Conservation (phyloP, 495 filamentous ascomycete genomes). For the Penicillium diatomitis region DNA sequence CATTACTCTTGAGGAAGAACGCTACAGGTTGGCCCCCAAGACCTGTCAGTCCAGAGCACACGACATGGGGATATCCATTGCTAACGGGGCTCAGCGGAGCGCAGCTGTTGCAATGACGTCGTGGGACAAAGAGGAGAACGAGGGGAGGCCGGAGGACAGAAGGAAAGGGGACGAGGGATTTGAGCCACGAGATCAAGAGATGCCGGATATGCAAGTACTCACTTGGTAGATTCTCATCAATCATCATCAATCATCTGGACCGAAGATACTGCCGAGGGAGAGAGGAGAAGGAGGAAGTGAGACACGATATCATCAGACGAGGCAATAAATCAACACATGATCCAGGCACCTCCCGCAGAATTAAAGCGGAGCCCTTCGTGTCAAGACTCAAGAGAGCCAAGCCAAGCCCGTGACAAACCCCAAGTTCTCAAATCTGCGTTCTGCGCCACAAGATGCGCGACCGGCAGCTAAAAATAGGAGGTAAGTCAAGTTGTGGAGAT, state of each 20-base stretch:
- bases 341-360: neutral
- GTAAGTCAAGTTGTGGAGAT: neutral
- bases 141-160: neutral
- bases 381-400: neutral
- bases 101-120: conserved; percentile 17
- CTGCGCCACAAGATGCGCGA: conserved; percentile 16
- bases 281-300: neutral
- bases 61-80: too few relatives aligned
- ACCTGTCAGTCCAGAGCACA: too few relatives aligned
- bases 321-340: too few relatives aligned
- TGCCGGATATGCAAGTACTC: conserved; percentile 11
- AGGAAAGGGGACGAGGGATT: neutral
- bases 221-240: conserved; percentile 93
- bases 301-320: too few relatives aligned
- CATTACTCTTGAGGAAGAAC: conserved; percentile 51
- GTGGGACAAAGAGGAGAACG: neutral
- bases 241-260: conserved; percentile 44
- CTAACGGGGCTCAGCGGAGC: conserved; percentile 11
- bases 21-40: conserved; percentile 25
- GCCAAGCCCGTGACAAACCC: neutral
- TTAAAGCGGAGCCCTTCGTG: neutral
- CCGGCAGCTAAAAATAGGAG: conserved; percentile 17
- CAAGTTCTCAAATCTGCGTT: too few relatives aligned
- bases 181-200: too few relatives aligned
- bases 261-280: neutral